Conservation (phyloP, 2,329 filamentous ascomycete species). For the Chaetomium sp. region DNA sequence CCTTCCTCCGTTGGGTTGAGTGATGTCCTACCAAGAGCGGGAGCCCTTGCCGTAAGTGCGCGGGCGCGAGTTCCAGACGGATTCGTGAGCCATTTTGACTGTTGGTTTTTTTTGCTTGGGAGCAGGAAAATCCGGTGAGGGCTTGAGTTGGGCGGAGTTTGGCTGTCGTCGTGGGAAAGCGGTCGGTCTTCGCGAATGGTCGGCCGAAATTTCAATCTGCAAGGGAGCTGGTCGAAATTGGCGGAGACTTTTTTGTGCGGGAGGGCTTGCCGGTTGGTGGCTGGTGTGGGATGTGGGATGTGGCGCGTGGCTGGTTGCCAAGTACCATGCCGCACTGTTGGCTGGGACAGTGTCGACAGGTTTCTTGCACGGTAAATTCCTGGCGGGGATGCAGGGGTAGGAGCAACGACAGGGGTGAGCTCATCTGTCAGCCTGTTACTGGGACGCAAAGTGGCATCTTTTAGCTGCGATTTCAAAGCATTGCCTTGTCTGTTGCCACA, state of each 20-base stretch:
- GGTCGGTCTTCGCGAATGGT: slow-evolving; percentile 27
- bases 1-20: slow-evolving; percentile 16
- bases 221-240: slow-evolving; percentile 27
- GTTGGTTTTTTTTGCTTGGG: slow-evolving; percentile 32
- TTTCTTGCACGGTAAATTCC: background rate
- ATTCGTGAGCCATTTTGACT: slow-evolving; percentile 74
- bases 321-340: background rate
- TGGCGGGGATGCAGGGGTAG: background rate
- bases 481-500: slow-evolving; percentile 27
- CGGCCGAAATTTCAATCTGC: slow-evolving; percentile 31
- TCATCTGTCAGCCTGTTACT: slow-evolving; percentile 17
- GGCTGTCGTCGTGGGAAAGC: slow-evolving; percentile 25
- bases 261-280: slow-evolving; percentile 29
- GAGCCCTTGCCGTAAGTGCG: slow-evolving; percentile 96
- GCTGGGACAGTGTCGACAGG: background rate
- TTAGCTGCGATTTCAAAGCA: slow-evolving; percentile 43
- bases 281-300: slow-evolving; percentile 17
- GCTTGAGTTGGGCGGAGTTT: slow-evolving; percentile 27
- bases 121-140: slow-evolving; percentile 25
- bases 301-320: slow-evolving; percentile 18
- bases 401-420: slow-evolving; percentile 21
- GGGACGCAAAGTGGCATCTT: slow-evolving; percentile 44
- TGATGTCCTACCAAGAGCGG: slow-evolving; percentile 73
- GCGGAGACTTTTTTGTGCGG: slow-evolving; percentile 33
- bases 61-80: slow-evolving; percentile 98